phyloP scores from a whole-genome alignment of 202 grass and related monocot genomes.

The Eragrostis tef region DNA sequence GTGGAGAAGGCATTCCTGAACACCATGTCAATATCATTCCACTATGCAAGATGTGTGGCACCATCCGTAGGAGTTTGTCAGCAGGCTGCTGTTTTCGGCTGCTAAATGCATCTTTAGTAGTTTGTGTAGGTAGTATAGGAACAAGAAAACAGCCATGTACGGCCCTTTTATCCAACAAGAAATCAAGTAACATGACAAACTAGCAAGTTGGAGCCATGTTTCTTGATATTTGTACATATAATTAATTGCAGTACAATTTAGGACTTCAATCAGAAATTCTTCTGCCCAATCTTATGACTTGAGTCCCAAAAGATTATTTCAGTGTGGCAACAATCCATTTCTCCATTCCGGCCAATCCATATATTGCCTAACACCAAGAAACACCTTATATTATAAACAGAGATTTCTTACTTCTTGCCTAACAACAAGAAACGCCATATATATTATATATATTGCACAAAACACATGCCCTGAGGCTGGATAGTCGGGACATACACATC shows the following conservation, averaged over 20 bases:
- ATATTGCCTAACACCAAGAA: too few relatives aligned
- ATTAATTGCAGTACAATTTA: too few relatives aligned
- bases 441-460: too few relatives aligned
- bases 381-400: too few relatives aligned
- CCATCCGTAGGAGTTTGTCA: conserved; percentile 4
- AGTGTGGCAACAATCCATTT: too few relatives aligned
- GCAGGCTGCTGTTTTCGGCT: conserved; percentile 27
- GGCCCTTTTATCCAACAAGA: not conserved
- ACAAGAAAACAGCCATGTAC: not conserved
- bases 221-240: not conserved
- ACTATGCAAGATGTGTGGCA: not conserved
- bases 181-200: not conserved
- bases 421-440: too few relatives aligned
- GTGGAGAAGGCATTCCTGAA: conserved; percentile 48
- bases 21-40: conserved; percentile 32
- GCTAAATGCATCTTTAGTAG: not conserved
- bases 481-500: too few relatives aligned
- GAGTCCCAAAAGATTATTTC: too few relatives aligned
- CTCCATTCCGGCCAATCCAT: not conserved
- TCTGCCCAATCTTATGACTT: too few relatives aligned
- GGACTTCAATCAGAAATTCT: too few relatives aligned
- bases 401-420: too few relatives aligned
- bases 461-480: too few relatives aligned
- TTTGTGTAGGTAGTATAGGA: conserved; percentile 10
- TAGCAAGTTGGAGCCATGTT: not conserved